Evolutionary conservation across 2,329 filamentous ascomycete genomes (phyloP), one percentile per base, ranked within the genome.

Genomic region (Exophiala sideris): DNA sequence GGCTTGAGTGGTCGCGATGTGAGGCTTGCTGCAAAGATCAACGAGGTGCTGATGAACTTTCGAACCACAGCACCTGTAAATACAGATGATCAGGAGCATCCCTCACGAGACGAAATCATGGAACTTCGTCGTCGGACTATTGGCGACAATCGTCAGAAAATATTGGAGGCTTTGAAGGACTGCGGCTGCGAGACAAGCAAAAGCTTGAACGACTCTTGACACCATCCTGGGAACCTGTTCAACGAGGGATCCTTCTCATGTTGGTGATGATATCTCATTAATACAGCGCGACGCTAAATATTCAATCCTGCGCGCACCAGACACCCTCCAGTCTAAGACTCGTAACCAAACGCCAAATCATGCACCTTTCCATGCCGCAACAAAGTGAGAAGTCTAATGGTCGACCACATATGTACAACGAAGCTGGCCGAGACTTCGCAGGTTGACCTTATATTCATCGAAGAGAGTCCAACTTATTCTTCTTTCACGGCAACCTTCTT

Each of bases 1-100:
- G 62, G 62, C 5, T 51, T 64, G 20, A 61, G 62, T 39, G 52
- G 54, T 57, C 54, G 57, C 42, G 62, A 64, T 40, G 52, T 50
- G n/a, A 56, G 52, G 44, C 48, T 64, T 14, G 62, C 62, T 1
- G 35, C 21, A 14, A 56, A 34, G 40, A 54, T 64, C 34, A 47
- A 58, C 39, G 56, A 52, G 35, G 16, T 60, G 6, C 42, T 57
- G 32, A 33, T 32, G n/a, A 49, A 18, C 6, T 33, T 53, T 20
- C n/a, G 42, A 5, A 45, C 45, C n/a, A 38, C 41, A 12, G 24
- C 32, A 12, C 51, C 56, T 1, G 11, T 35, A n/a, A 46, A 11
- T 7, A 1, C 11, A 10, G n/a, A 45, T 6, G 33, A 41, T 33
- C n/a, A 10, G 10, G n/a, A n/a, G 18, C 39, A 41, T 24, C 45